phyloP scores from a whole-genome alignment of 1,139 yeast species.

The Arxiozyma bovina region DNA sequence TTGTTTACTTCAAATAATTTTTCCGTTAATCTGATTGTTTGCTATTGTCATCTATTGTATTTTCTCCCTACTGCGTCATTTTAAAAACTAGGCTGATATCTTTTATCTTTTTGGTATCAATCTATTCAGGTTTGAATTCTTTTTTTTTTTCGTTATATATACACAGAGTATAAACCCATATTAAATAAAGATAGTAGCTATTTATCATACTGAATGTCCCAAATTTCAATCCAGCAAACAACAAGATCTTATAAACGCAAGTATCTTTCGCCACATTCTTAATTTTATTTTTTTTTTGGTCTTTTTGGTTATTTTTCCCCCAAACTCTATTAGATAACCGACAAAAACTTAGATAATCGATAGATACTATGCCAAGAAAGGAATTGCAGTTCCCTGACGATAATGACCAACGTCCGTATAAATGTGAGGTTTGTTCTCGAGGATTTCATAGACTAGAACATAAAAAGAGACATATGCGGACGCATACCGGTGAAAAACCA shows the following conservation, averaged over 20 bases:
- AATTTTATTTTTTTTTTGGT: neutral
- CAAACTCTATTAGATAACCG: neutral
- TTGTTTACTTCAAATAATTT: neutral
- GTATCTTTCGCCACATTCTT: neutral
- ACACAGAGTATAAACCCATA: no score
- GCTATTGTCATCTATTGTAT: neutral
- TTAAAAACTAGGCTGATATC: no score
- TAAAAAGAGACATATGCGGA: conserved; percentile 86
- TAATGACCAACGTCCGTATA: conserved; percentile 49
- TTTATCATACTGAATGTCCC: no score
- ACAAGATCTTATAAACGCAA: no score
- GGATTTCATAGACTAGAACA: conserved; percentile 90
- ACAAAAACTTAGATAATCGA: neutral
- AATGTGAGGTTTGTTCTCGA: conserved; percentile 84
- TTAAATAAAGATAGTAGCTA: no score
- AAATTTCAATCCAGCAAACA: no score
- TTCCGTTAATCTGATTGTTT: neutral
- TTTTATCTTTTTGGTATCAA: no score
- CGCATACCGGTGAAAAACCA: conserved; percentile 95
- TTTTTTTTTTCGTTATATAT: no score
- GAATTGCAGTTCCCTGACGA: conserved; percentile 16
- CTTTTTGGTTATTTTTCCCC: neutral
- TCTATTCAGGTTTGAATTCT: no score
- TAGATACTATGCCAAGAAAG: conserved; percentile 7
- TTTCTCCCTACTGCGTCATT: no score